Base-by-base conservation (phyloP, 2,329 filamentous ascomycete genomes). In the Coniochaeta ligniaria region DNA sequence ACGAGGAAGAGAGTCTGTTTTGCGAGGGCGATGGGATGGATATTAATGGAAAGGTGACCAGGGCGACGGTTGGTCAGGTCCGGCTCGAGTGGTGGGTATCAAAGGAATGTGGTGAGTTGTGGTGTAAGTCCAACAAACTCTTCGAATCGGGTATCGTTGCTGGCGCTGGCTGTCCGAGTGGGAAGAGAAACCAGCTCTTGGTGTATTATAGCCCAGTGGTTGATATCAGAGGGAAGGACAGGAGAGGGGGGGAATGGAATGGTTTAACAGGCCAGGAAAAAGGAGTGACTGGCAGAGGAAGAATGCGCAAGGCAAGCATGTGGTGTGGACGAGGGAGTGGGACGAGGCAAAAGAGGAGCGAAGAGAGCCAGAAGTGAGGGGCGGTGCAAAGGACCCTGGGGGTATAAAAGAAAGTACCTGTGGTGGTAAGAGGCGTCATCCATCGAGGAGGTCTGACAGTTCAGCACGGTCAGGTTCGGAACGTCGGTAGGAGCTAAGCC, bases 111-210 rank as follows among this genome's bases (percentile, higher is more conserved):
- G 70, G 63, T 74, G 74, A 78, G 74, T 9, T 74, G 71, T 57
- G 54, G 33, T 57, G 17, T 36, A 57, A 36, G 54, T 57, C 54
- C 54, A 38, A 16, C 68, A 6, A 66, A 69, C 68, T 69, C 67
- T 68, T 58, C 47, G 6, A 73, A 71, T 72, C 71, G 58, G 66
- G 65, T 67, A 69, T 68, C 63, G 68, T 71, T 66, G 66, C 67
- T 68, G 68, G 71, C 70, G 71, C 72, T 73, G 74, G 69, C 68
- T 73, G 75, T 73, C 70, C 71, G 71, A 74, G 73, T 68, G 68
- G 69, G 73, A 73, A 80, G 78, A 83, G 80, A 81, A 57, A 76
- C 81, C 80, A 81, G 80, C 80, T 83, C 80, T 77, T 78, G 78
- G 74, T 72, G 70, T 74, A 69, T 71, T 78, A 78, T 78, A 78